These are phyloP conservation scores for Leccinum variicolor DNA, from an alignment of 768 basidiomycete species.

Conservation along the genomic window DNA sequence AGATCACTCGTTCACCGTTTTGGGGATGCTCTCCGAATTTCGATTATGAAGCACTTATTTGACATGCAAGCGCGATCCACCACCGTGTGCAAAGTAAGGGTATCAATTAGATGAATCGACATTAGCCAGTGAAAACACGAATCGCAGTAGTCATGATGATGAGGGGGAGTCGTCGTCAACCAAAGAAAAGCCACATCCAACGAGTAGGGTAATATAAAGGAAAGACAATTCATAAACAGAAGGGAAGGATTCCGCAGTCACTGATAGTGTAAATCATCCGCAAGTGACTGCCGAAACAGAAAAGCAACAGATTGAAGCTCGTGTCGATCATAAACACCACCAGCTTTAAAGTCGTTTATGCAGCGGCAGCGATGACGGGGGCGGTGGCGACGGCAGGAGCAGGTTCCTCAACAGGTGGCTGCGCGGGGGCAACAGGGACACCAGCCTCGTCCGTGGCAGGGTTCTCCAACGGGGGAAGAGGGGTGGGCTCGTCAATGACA, in stretches of 20 bases:
- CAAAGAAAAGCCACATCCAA: slow-evolving; percentile 61
- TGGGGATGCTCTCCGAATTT: slow-evolving; percentile 15
- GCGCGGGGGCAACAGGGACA: slow-evolving; percentile 26
- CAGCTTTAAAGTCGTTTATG: slow-evolving; percentile 44
- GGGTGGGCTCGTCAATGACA: slow-evolving; percentile 78
- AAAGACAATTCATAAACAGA: slow-evolving; percentile 34
- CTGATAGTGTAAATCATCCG: slow-evolving; percentile 34
- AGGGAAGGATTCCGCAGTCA: slow-evolving; percentile 36
- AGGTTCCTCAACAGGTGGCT: slow-evolving; percentile 36
- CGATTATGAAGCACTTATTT: slow-evolving; percentile 32
- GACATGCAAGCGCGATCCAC: slow-evolving; percentile 34
- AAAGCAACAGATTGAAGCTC: slow-evolving; percentile 35
- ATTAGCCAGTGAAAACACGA: slow-evolving; percentile 63
- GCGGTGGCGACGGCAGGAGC: slow-evolving; percentile 42
- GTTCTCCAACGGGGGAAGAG: slow-evolving; percentile 82
- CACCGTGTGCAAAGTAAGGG: slow-evolving; percentile 35
- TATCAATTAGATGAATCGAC: slow-evolving; percentile 63
- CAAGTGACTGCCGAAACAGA: slow-evolving; percentile 35
- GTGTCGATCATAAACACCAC: slow-evolving; percentile 44
- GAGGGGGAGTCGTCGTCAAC: slow-evolving; percentile 49
- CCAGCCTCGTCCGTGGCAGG: slow-evolving; percentile 52
- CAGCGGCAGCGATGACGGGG: slow-evolving; percentile 75
- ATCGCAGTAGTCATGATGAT: slow-evolving; percentile 64
- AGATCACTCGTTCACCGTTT: background rate
- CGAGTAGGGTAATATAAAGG: slow-evolving; percentile 40